Evolutionary conservation across 2,329 filamentous ascomycete species (phyloP), one percentile per base, ranked within the genome.

Genomic region (Sclerotinia nivalis): DNA sequence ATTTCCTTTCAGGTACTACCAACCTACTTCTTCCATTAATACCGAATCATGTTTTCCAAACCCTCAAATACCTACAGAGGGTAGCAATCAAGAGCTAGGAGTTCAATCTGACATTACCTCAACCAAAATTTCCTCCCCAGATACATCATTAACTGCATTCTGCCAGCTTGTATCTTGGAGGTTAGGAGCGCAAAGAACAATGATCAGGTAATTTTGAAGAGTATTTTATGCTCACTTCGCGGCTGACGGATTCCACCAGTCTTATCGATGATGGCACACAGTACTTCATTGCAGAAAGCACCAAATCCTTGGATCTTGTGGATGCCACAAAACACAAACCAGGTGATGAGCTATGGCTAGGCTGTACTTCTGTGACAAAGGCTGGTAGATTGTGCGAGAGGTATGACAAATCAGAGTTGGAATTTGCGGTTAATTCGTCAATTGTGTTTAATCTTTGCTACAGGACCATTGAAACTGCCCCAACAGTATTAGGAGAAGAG

Each of bases 231-330:
- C 20, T 54, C 34, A 20, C 9, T 50, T 47, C 20, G 40, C n/a
- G 54, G n/a, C 71, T 76, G 60, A 76, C 55, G 60, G 8, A 62
- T 15, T 37, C 22, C 13, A 20, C 18, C 34, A 78, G 83, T 64
- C 77, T 87, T 25, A 82, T 85, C 66, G 83, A 84, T 71, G 76
- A 77, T 7, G 77, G 79, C 4, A 80, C 78, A 15, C 83, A 86
- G 76, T 85, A 83, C 69, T 81, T 87, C 62, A 80, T 87, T 55
- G 84, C 84, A 50, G 85, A 87, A 73, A 82, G 83, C 12, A 86
- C 85, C 1, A 80, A 80, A 59, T 82, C 81, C 1, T 72, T 85
- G 4, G 81, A 82, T 58, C 70, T 78, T 12, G 60, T 74, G 1
- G 74, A 78, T 58, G 72, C 72, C 31, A 72, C 71, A 9, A 74